These are phyloP conservation scores for Colletotrichum falcatum DNA, from an alignment of 2,329 filamentous ascomycete species.

Conservation along the genomic window DNA sequence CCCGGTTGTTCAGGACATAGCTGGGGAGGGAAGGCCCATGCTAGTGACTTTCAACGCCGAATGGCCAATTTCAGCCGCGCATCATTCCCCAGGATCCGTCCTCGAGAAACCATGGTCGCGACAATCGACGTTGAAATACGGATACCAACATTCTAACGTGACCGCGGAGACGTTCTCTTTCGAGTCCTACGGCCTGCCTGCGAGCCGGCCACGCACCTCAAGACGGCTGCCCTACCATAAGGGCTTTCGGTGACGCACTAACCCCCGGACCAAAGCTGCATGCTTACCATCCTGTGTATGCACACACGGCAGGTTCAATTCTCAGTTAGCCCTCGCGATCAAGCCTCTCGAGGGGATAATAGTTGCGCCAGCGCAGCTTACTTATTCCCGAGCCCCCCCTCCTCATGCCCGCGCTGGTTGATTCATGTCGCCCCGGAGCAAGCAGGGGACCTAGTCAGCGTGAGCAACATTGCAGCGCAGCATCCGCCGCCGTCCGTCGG, in stretches of 20 bases:
- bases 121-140: not conserved
- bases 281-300: slow-evolving; percentile 13
- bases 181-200: not conserved
- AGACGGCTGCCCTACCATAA: not conserved
- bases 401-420: slow-evolving; percentile 9
- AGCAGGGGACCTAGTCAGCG: slow-evolving; percentile 36
- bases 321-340: slow-evolving; percentile 5
- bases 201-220: not conserved
- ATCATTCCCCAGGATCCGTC: not conserved
- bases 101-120: slow-evolving; percentile 6
- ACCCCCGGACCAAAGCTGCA: slow-evolving; percentile 13
- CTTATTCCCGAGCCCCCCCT: slow-evolving; percentile 21
- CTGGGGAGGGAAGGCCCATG: not conserved
- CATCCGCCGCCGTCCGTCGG: slow-evolving; percentile 27
- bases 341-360: not conserved
- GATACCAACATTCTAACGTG: slow-evolving; percentile 2
- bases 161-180: slow-evolving; percentile 23
- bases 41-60: slow-evolving; percentile 1
- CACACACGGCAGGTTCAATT: slow-evolving; percentile 15
- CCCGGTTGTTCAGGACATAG: not conserved
- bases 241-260: slow-evolving; percentile 6
- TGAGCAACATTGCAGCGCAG: slow-evolving; percentile 38
- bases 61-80: not conserved
- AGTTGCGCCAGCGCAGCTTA: slow-evolving; percentile 26
- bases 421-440: slow-evolving; percentile 22